phyloP scores from a whole-genome alignment of 1,284 basidiomycete species.

The Fomitiporia mediterranea region DNA sequence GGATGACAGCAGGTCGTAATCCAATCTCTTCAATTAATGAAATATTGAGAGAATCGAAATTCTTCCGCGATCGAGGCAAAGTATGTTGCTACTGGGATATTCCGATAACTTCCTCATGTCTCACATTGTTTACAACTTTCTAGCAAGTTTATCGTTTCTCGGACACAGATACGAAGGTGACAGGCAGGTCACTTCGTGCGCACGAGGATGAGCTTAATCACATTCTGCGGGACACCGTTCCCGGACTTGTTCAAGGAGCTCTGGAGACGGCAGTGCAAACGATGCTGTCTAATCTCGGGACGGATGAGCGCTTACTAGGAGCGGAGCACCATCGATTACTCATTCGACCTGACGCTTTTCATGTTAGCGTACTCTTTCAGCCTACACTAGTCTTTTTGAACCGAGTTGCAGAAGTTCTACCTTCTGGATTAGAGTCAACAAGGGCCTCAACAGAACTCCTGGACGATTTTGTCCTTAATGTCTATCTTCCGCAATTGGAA shows the following conservation, averaged over 20 bases:
- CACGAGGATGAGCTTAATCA: slow-evolving; percentile 86
- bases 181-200: slow-evolving; percentile 62
- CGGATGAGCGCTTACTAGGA: slow-evolving; percentile 69
- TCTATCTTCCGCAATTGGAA: slow-evolving; percentile 93
- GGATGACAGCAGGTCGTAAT: slow-evolving; percentile 71
- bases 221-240: slow-evolving; percentile 86
- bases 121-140: background rate
- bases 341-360: slow-evolving; percentile 90
- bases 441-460: slow-evolving; percentile 72
- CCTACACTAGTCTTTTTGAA: slow-evolving; percentile 87
- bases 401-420: slow-evolving; percentile 66
- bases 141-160: slow-evolving; percentile 87
- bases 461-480: slow-evolving; percentile 91
- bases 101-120: background rate
- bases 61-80: slow-evolving; percentile 74
- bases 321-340: slow-evolving; percentile 80
- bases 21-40: slow-evolving; percentile 94
- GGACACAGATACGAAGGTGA: slow-evolving; percentile 77
- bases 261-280: slow-evolving; percentile 59
- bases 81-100: too few species aligned
- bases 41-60: slow-evolving; percentile 80
- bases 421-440: slow-evolving; percentile 67
- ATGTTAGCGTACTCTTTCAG: slow-evolving; percentile 90
- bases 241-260: slow-evolving; percentile 80
- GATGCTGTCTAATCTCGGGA: slow-evolving; percentile 52